Conservation (phyloP, 345 rosid species). For the Xanthoceras sorbifolium region DNA sequence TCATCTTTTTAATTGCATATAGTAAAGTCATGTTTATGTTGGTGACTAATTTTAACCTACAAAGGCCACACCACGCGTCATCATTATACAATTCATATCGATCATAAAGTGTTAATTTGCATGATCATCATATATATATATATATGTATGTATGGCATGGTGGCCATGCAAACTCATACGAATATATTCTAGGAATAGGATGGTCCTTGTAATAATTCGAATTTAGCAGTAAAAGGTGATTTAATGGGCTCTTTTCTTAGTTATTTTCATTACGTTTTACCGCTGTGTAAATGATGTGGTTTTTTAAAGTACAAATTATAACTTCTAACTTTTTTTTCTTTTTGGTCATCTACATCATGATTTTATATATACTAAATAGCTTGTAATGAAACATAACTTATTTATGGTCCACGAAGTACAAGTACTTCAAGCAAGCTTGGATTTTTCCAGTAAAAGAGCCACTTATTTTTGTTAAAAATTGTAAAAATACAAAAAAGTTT, state of each 20-base stretch:
- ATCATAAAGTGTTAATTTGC: not conserved
- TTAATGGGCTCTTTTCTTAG: not conserved
- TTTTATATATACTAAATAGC: too few species aligned
- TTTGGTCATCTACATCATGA: not conserved
- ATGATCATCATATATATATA: too few species aligned
- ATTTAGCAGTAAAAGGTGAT: not conserved
- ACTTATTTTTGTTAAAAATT: too few species aligned
- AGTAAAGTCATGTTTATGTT: too few species aligned
- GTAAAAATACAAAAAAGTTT: too few species aligned
- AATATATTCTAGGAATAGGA: not conserved
- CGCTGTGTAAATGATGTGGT: not conserved
- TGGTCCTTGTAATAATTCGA: not conserved
- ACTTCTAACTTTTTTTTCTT: not conserved
- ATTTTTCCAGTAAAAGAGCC: too few species aligned
- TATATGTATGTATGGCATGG: not conserved
- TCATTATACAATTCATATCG: not conserved
- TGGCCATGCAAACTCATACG: not conserved
- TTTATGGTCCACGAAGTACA: too few species aligned
- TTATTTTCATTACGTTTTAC: not conserved
- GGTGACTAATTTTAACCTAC: not conserved
- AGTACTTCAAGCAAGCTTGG: too few species aligned
- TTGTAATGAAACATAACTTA: too few species aligned
- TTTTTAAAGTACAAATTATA: not conserved
- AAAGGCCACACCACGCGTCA: not conserved
- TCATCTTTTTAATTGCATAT: not conserved